Evolutionary conservation across 2,329 filamentous ascomycete species (phyloP).

Genomic region (Aureobasidium sp.): DNA sequence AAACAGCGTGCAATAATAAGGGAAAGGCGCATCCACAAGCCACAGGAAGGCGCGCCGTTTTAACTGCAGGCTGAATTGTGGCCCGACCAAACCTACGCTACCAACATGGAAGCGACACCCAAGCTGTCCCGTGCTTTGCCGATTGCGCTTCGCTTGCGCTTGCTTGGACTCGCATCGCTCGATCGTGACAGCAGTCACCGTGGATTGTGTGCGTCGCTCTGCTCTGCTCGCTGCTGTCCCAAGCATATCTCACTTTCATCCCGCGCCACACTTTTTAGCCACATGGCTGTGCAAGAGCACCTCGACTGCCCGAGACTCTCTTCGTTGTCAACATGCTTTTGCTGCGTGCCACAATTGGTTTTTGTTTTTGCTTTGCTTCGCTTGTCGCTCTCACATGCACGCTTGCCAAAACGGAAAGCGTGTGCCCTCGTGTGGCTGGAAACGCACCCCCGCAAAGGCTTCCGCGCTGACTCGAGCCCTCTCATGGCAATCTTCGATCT

Average conservation of each 20-base stretch:
- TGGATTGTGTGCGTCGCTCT: background rate
- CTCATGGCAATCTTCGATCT: slow-evolving; percentile 11
- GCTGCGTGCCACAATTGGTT: slow-evolving; percentile 3
- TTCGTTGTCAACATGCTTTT: background rate
- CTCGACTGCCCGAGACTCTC: background rate
- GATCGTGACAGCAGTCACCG: background rate
- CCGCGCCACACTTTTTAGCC: slow-evolving; percentile 3
- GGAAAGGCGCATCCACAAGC: slow-evolving; percentile 15
- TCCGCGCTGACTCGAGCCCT: slow-evolving; percentile 8
- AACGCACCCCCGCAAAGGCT: slow-evolving; percentile 9
- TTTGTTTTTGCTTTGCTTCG: slow-evolving; percentile 6
- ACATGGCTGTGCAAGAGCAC: slow-evolving; percentile 14
- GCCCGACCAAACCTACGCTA: slow-evolving; percentile 12
- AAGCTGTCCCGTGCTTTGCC: slow-evolving; percentile 9
- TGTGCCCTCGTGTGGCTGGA: slow-evolving; percentile 13
- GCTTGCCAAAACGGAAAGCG: slow-evolving; percentile 14
- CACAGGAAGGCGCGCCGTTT: slow-evolving; percentile 15
- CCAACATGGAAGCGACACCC: slow-evolving; percentile 12
- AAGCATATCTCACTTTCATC: background rate
- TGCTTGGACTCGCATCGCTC: slow-evolving; percentile 3
- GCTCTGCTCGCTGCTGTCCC: background rate
- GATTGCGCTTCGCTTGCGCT: slow-evolving; percentile 15
- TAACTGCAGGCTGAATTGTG: slow-evolving; percentile 12
- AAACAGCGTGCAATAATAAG: slow-evolving; percentile 16
- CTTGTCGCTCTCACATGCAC: slow-evolving; percentile 12